Evolutionary conservation across 306 rosid species (phyloP), one percentile per base, ranked within the genome.

Genomic region (Quercus aquifolioides): DNA sequence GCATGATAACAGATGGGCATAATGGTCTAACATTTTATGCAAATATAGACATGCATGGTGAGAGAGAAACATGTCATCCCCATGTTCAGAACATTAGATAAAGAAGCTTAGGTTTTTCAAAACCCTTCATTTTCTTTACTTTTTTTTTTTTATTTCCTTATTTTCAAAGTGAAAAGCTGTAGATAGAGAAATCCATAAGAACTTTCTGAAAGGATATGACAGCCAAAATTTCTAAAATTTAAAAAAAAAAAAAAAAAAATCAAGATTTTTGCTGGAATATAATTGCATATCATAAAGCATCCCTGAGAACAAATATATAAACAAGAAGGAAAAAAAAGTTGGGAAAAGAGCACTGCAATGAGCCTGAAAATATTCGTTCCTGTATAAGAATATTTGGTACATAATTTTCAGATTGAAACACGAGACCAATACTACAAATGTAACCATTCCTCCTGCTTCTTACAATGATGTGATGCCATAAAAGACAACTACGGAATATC

Each of bases 381-480:
- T 65, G 59, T 59, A 74, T 23, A 62, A 23, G 3, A 79, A 8
- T 54, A 7, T 74, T 69, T 67, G 54, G 19, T 80, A 80, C 80
- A 76, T 55, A 14, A 20, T 68, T 55, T 43, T 38, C 38, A 81
- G 56, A 55, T 68, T 38, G 30, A 78, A 55, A 56, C 55, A 77
- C 55, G 59, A 69, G 80, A 76, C 31, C 3, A 21, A 51, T 12
- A 20, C 60, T 17, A 70, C 10, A 69, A 18, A 62, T 60, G 43
- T n/a, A 59, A 41, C 26, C 51, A 65, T 77, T 49, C n/a, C 55
- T 55, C 46, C 84, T 65, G 69, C 56, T 72, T 68, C 62, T 85
- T 79, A 82, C 86, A 82, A 54, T 38, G 28, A 35, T 57, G 15
- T 14, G 31, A 30, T 64, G 78, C 49, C 38, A 69, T 51, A 62